Base-by-base conservation (phyloP, 805 yeast genomes). In the Pichia kluyveri region DNA sequence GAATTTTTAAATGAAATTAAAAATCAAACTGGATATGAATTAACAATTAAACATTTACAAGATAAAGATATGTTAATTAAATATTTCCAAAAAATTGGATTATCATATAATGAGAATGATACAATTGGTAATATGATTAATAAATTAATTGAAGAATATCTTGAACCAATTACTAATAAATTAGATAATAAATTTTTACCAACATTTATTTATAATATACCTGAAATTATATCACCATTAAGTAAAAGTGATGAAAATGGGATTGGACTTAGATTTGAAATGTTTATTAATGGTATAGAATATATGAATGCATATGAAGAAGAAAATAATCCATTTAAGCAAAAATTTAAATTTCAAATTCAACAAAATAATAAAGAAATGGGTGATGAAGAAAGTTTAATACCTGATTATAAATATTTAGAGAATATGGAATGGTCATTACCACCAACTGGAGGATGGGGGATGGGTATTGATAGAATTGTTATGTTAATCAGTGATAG, bases 361-460 rank as follows among this genome's bases (percentile, higher is more conserved):
- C 97, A 91, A 59, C 76, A 75, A 41, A 49, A 54, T 4, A 66
- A 75, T 34, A 76, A 76, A 45, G 66, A 62, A 1, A 67, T 69
- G 8, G 65, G 73, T 4, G 95, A 86, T 57, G 56, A 60, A 6
- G 96, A 88, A 51, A 65, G 80, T 5, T 69, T 83, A 37, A 61
- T 83, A 0, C 86, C 95, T 0, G 99, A 93, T 61, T 67, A 76
- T 57, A 71, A 72, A 43, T 93, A 79, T 60, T 77, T 89, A 1
- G 73, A 76, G 40, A 77, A 82, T 15, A 81, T 93, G 90, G 91
- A 87, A 60, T 86, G 83, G 75, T 98, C 96, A 1, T 75, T 93
- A 68, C 97, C 98, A 4, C 99, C 99, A 1, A 91, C 97, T 4
- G 98, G 96, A 2, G 99, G 99, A 0, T 86, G 96, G 86, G 99